Evolutionary conservation across 2,329 filamentous ascomycete genomes (phyloP).

Genomic region (Akanthomyces dipterigenus): DNA sequence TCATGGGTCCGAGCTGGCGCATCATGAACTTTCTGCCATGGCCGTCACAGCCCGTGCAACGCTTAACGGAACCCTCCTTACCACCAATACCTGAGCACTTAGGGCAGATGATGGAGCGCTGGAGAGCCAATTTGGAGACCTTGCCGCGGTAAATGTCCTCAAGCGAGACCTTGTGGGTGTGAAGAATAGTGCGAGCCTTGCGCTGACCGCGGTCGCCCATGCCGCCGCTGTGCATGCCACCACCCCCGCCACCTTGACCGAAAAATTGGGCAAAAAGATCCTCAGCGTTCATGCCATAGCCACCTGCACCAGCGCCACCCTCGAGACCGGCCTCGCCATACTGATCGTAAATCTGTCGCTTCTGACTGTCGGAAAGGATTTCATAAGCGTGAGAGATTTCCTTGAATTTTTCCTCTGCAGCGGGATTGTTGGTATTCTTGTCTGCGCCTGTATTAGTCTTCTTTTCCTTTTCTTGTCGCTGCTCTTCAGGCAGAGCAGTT

Average conservation of each 20-base stretch:
- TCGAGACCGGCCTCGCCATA: conserved; percentile 97
- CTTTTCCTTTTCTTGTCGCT: neutral
- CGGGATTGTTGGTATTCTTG: conserved; percentile 93
- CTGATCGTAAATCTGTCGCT: conserved; percentile 89
- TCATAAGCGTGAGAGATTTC: conserved; percentile 95
- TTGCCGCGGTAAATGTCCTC: conserved; percentile 98
- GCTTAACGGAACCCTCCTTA: conserved; percentile 96
- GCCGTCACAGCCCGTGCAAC: conserved; percentile 84
- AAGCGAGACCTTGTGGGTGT: conserved; percentile 95
- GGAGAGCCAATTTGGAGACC: conserved; percentile 91
- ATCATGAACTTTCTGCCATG: conserved; percentile 99
- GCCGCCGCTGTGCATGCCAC: conserved; percentile 64
- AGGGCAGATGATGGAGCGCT: conserved; percentile 94
- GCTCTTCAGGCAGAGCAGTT: neutral
- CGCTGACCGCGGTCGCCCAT: conserved; percentile 73
- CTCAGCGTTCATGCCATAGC: conserved; percentile 77
- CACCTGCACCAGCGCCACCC: conserved; percentile 65
- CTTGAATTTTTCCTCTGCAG: conserved; percentile 96
- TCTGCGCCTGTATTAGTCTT: conserved; percentile 45
- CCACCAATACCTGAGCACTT: conserved; percentile 92
- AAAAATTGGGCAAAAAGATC: conserved; percentile 98
- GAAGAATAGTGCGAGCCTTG: conserved; percentile 92
- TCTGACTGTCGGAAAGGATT: conserved; percentile 84
- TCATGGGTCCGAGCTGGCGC: conserved; percentile 99
- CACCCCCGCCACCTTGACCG: neutral